Base-by-base conservation (phyloP, 164 flowering plant genomes). In the Umbilicus rupestris region DNA sequence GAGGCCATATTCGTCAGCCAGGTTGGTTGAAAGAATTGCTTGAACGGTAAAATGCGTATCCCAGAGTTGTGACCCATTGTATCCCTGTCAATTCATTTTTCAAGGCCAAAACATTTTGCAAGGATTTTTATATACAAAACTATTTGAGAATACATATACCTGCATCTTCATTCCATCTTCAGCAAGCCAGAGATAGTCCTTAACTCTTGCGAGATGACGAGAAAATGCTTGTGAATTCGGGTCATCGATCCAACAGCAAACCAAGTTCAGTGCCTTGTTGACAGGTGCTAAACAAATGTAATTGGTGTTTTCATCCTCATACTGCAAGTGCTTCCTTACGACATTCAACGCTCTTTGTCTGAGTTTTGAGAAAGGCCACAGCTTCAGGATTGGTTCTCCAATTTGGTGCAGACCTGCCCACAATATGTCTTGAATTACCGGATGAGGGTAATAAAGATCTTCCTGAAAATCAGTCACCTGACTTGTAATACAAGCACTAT, bases 241-340 rank as follows among this genome's bases (percentile, higher is more conserved):
- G 30, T 83, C 80, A 39, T 83, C 79, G 12, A 66, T 75, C 82
- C 84, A 83, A 57, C 82, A 77, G 26, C 79, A 77, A 3, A 82
- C 17, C 81, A 82, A 77, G 72, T 77, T 77, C 31, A 82, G 66
- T 22, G 70, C 79, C 84, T 80, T 80, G 16, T 52, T 69, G 0
- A 80, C 71, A 4, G 75, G 74, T 19, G 74, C 84, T 69, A 80
- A 15, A 69, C 78, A 74, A 24, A 76, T 31, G 33, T 80, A 80
- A 62, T 78, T 64, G 63, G 77, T 81, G 41, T 69, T 74, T 37
- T 68, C 62, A 45, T 81, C 82, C 33, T 78, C 82, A 35, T 78
- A 75, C 33, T 81, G 80, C 1, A 81, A 47, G 26, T 78, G 80
- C 16, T 72, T 5, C 63, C 76, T 75, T 29, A 78, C 77, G 7